A percentile compares a stretch with the other conserved stretches of the same genome.
phyloP scores from a whole-genome alignment of 2,329 filamentous ascomycete genomes.

The Ceratocystis lukuohia region DNA sequence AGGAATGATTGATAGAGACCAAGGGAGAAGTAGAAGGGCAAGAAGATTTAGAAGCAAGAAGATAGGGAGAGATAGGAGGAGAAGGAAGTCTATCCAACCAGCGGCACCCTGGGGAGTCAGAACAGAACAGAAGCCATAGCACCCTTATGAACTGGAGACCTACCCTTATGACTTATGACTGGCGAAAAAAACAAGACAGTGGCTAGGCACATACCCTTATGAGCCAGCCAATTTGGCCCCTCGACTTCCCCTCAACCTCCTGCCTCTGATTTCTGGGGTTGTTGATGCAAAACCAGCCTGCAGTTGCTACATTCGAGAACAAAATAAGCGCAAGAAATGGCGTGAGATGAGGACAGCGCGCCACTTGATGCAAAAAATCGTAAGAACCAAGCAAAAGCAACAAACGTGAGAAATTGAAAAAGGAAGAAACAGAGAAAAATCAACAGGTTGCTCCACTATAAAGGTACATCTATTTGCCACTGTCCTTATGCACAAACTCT shows the following conservation, averaged over 20 bases:
- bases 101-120: not conserved
- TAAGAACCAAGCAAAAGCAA: slow-evolving; percentile 6
- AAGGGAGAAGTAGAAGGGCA: not conserved
- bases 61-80: not conserved
- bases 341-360: not conserved
- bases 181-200: too few species aligned
- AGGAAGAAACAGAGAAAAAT: not conserved
- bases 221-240: not conserved
- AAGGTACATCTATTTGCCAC: not conserved
- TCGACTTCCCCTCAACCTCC: not conserved
- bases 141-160: not conserved
- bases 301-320: slow-evolving; percentile 3
- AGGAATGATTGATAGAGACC: not conserved
- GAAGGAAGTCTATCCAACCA: not conserved
- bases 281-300: not conserved
- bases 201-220: not conserved
- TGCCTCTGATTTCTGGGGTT: not conserved
- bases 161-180: not conserved
- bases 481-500: not conserved
- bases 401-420: not conserved
- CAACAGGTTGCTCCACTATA: not conserved
- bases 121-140: not conserved
- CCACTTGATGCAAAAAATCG: not conserved
- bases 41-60: not conserved
- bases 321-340: slow-evolving; percentile 8